phyloP scores from a whole-genome alignment of 345 rosid species.

The Lumnitzera racemosa region DNA sequence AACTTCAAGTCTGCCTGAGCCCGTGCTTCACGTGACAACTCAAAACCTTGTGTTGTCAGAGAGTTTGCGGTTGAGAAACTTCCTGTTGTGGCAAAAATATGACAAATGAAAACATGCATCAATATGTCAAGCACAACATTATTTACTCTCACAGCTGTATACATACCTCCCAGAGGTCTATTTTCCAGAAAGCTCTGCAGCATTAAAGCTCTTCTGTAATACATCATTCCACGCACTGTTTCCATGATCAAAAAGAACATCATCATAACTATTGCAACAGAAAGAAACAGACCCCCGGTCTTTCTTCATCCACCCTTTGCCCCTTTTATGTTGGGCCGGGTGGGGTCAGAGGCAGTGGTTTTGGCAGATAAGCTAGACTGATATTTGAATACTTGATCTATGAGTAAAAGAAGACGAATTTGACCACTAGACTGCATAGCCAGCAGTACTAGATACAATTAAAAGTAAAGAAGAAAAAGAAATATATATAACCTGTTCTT shows the following conservation, averaged over 20 bases:
- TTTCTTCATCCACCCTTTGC: no score
- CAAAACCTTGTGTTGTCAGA: constrained; percentile 60
- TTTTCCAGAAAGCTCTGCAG: constrained; percentile 86
- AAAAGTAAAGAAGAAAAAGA: neutral
- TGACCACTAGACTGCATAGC: no score
- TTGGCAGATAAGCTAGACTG: no score
- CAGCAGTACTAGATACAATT: no score
- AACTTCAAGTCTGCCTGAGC: constrained; percentile 96
- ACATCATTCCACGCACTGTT: constrained; percentile 99
- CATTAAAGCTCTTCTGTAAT: constrained; percentile 96
- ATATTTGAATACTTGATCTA: no score
- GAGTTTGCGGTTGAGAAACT: constrained; percentile 37
- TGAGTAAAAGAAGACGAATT: no score
- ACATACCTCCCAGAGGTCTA: constrained; percentile 69
- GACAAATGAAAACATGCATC: constrained; percentile 16
- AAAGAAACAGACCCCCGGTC: neutral
- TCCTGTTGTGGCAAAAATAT: constrained; percentile 38
- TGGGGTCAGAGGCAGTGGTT: no score
- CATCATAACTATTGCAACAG: neutral
- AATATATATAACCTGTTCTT: constrained; percentile 65
- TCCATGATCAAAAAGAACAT: constrained; percentile 7
- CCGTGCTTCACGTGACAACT: constrained; percentile 66
- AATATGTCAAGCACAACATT: neutral
- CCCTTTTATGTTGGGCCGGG: no score
- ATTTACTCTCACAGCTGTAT: constrained; percentile 3